Evolutionary conservation across 495 filamentous ascomycete species (phyloP).

Genomic region (Aspergillus incahuasiensis): DNA sequence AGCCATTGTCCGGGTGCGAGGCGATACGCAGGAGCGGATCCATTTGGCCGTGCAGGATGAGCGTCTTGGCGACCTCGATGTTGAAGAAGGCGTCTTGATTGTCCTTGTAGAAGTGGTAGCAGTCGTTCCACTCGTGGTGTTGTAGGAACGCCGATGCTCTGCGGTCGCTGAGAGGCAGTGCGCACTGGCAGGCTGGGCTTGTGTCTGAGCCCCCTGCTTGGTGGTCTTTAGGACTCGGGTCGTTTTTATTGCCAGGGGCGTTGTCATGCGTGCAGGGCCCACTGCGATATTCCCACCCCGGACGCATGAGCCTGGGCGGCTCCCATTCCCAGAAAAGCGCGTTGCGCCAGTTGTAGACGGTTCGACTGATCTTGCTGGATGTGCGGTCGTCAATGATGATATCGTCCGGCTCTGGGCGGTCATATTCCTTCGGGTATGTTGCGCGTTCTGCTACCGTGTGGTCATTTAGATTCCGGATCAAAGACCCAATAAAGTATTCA

Average conservation of each 20-base stretch:
- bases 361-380: background rate
- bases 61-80: background rate
- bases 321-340: background rate
- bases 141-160: background rate
- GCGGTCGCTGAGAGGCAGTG: background rate
- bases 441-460: slow-evolving; percentile 18
- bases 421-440: slow-evolving; percentile 15
- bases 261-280: background rate
- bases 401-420: background rate
- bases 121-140: background rate
- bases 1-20: background rate
- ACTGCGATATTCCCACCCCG: background rate
- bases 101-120: background rate
- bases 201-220: too few species aligned
- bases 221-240: too few species aligned
- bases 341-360: slow-evolving; percentile 4
- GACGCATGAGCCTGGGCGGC: too few species aligned
- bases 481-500: slow-evolving; percentile 14
- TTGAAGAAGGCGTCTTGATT: background rate
- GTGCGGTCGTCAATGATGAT: background rate
- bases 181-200: background rate
- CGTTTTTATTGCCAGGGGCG: background rate
- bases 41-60: background rate
- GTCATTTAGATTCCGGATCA: slow-evolving; percentile 13
- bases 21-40: background rate